Evolutionary conservation across 2,329 filamentous ascomycete genomes (phyloP), one percentile per base, ranked within the genome.

Genomic region (Trichoderma koningii): DNA sequence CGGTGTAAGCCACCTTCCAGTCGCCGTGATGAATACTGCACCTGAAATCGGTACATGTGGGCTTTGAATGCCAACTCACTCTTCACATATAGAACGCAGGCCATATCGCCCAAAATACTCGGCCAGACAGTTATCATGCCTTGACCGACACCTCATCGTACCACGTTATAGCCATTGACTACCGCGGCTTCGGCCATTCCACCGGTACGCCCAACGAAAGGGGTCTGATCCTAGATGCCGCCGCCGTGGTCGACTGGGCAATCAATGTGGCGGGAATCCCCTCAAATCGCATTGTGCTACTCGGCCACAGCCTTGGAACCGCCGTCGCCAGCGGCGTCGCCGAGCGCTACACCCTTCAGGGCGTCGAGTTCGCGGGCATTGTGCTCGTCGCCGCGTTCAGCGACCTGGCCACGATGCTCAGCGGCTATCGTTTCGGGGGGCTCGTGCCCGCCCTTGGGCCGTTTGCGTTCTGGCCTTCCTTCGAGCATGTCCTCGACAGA

Each of bases 291-390:
- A 95, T 97, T 68, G 87, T 94, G 3, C 81, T 97, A 30, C 80
- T 96, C 3, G 94, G 93, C 19, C 93, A 97, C 71, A 95, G 90
- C 71, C 83, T 98, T 0, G 94, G 94, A 26, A 97, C 94, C 0
- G 93, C 91, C 0, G 91, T 97, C 1, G 87, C 89, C 6, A 85
- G 88, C 52, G 93, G 87, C 2, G 87, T 91, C 1, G 88, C 87
- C 1, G 88, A 96, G 71, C 83, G 87, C 63, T 93, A 90, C 71
- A 83, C 86, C 3, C 72, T 80, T 57, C 78, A 80, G 62, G 83
- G 82, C 5, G 80, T 87, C 51, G 86, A 90, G 30, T 96, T 96
- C 71, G 92, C 91, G 0, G 90, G 90, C 17, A 81, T 96, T 2
- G 81, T 97, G 23, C 84, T 97, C 14, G 85, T 96, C 5, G 89